A percentile compares a stretch with the other conserved stretches of the same genome.
Evolutionary conservation across 1,139 yeast species (phyloP).

Genomic region (Groenewaldozyma auringiensis): DNA sequence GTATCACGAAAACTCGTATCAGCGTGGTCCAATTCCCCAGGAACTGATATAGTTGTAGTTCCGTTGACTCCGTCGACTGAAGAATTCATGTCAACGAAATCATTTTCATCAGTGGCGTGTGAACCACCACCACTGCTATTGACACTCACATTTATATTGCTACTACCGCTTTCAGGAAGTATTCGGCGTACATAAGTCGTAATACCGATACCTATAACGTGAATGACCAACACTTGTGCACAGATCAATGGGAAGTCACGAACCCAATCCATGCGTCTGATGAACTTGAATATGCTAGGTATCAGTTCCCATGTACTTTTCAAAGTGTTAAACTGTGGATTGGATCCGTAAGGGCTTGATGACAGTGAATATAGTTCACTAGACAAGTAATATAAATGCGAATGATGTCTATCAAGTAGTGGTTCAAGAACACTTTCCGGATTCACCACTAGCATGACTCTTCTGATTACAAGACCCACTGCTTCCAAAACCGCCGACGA

Average conservation of each 20-base stretch:
- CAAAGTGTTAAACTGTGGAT: slow-evolving; percentile 19
- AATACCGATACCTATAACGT: slow-evolving; percentile 25
- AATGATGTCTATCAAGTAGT: slow-evolving; percentile 1
- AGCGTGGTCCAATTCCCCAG: slow-evolving; percentile 4
- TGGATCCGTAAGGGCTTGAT: slow-evolving; percentile 8
- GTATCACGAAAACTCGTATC: slow-evolving; percentile 1
- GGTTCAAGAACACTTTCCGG: slow-evolving; percentile 3
- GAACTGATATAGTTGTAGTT: slow-evolving; percentile 8
- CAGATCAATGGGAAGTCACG: slow-evolving; percentile 24
- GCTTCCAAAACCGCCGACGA: slow-evolving; percentile 26
- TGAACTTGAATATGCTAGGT: slow-evolving; percentile 18
- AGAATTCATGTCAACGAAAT: neutral
- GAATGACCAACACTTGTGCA: slow-evolving; percentile 25
- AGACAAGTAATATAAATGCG: slow-evolving; percentile 5
- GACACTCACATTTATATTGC: slow-evolving; percentile 6
- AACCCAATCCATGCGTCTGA: slow-evolving; percentile 24
- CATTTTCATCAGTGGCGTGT: neutral
- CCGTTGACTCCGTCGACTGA: slow-evolving; percentile 4
- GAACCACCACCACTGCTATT: slow-evolving; percentile 6
- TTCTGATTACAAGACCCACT: slow-evolving; percentile 19
- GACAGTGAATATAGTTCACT: slow-evolving; percentile 9
- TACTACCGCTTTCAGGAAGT: slow-evolving; percentile 19
- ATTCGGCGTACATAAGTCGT: slow-evolving; percentile 24
- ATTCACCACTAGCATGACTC: slow-evolving; percentile 2
- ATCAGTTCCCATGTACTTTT: slow-evolving; percentile 20